Evolutionary conservation across 2,329 filamentous ascomycete species (phyloP), one percentile per base, ranked within the genome.

Genomic region (Colletotrichum sp.): DNA sequence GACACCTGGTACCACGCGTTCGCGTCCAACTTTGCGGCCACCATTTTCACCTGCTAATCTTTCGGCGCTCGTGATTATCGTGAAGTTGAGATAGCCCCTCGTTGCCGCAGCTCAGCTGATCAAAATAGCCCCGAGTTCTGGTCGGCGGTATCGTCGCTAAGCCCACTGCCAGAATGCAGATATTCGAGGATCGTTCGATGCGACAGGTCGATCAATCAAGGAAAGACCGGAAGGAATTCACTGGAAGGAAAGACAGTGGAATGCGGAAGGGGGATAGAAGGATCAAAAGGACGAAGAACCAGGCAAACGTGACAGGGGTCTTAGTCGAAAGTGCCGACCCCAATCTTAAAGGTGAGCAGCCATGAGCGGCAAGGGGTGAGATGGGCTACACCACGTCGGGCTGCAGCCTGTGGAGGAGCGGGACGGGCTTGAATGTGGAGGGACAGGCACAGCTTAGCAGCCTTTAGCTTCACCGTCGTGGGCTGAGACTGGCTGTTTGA

Each of bases 1-100:
- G 80, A 82, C n/a, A 85, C 52, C 57, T 83, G 79, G 73, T 83
- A 84, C 84, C 84, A 85, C 22, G 77, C 81, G 67, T 85, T 85
- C 13, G 80, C 61, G 78, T 85, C 81, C 44, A 85, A 71, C 48
- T 80, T 80, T n/a, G 77, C 80, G 25, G 79, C 76, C 13, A 75
- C 77, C 78, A 78, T 75, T 15, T 22, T 70, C 5, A 19, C 7
- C 44, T 52, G 44, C n/a, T 22, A 52, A 22, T 52, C n/a, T 22
- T 11, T 52, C 11, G 44, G n/a, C 44, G 3, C 44, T 52, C 44
- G 44, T 22, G 44, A 2, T 22, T 52, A 8, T 52, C n/a, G 44
- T 52, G 6, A 22, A 52, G 44, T 52, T 22, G 44, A 52, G n/a
- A 52, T 15, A 22, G 44, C 44, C 44, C 44, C 44, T 52, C n/a